A percentile compares a stretch with the other conserved stretches of the same genome.
Conservation (phyloP, 2,329 filamentous ascomycete genomes). For the Paecilomyces variotii region DNA sequence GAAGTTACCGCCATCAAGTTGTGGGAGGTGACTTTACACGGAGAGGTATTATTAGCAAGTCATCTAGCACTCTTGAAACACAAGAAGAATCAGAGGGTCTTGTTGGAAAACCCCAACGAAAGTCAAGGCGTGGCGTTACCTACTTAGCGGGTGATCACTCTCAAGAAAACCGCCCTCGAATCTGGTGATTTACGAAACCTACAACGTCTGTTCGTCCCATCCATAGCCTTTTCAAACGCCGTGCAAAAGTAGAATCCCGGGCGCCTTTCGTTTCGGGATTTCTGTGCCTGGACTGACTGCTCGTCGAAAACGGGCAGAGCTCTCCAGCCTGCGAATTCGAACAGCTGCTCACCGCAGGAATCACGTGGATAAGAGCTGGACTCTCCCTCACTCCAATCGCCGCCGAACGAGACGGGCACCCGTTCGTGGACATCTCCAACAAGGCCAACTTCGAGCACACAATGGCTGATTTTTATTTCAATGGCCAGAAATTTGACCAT, state of each 20-base stretch:
- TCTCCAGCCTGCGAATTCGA: neutral
- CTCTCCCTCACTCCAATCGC: neutral
- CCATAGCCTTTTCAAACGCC: neutral
- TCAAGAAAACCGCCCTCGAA: neutral
- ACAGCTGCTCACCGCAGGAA: neutral
- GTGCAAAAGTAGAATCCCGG: neutral
- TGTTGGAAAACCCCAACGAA: too few relatives aligned
- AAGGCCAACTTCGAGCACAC: neutral
- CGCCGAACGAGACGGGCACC: neutral
- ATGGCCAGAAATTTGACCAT: conserved; percentile 5
- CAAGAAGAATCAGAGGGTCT: too few relatives aligned
- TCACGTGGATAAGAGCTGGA: neutral
- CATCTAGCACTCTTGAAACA: too few relatives aligned
- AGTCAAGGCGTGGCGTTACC: neutral
- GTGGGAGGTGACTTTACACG: too few relatives aligned
- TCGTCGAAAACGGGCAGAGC: neutral
- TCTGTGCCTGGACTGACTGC: neutral
- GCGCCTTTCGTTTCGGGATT: neutral
- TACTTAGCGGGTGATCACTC: neutral
- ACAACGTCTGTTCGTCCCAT: neutral
- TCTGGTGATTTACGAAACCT: neutral
- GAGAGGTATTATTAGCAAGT: too few relatives aligned
- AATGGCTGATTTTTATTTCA: conserved; percentile 5
- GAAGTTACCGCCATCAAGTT: too few relatives aligned
- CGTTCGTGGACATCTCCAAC: neutral